These are phyloP conservation scores for Sporothrix pseudoabietina DNA, from an alignment of 2,329 filamentous ascomycete genomes.

Conservation along the genomic window DNA sequence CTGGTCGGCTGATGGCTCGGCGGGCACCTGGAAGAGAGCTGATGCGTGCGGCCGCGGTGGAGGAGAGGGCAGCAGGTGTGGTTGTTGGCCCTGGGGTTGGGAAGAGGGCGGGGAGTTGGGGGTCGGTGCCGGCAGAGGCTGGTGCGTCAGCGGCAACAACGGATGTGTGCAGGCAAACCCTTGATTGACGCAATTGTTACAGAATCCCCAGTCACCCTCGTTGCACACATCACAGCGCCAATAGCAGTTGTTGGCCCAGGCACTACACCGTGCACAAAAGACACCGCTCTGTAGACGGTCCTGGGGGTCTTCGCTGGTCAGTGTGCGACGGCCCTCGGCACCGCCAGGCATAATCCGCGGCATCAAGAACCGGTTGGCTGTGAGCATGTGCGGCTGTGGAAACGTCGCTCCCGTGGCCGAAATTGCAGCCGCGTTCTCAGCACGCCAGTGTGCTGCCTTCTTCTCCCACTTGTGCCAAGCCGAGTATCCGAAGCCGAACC, in stretches of 20 bases:
- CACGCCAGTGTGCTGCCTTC: constrained; percentile 39
- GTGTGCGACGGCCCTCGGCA: constrained; percentile 57
- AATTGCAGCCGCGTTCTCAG: constrained; percentile 41
- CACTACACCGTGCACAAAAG: constrained; percentile 77
- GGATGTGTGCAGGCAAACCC: constrained; percentile 80
- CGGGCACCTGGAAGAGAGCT: constrained; percentile 46
- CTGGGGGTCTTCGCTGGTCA: constrained; percentile 68
- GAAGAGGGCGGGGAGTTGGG: constrained; percentile 26
- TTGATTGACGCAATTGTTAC: constrained; percentile 81
- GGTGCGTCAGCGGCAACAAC: constrained; percentile 73
- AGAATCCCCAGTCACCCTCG: constrained; percentile 93
- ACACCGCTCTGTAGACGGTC: constrained; percentile 73
- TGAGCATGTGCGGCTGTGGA: constrained; percentile 60
- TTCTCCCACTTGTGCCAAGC: constrained; percentile 70
- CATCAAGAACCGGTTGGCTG: constrained; percentile 57
- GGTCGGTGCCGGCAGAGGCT: constrained; percentile 40
- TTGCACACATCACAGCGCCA: constrained; percentile 90
- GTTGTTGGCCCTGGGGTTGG: constrained; percentile 34
- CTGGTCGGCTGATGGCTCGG: constrained; percentile 50
- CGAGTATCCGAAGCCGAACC: constrained; percentile 81
- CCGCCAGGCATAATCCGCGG: constrained; percentile 55
- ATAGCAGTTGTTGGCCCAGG: constrained; percentile 78
- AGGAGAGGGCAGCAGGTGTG: constrained; percentile 31
- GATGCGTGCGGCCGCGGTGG: constrained; percentile 40
- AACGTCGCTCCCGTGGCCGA: constrained; percentile 5